phyloP scores from a whole-genome alignment of 345 rosid genomes.

The Dipteronia sinensis region DNA sequence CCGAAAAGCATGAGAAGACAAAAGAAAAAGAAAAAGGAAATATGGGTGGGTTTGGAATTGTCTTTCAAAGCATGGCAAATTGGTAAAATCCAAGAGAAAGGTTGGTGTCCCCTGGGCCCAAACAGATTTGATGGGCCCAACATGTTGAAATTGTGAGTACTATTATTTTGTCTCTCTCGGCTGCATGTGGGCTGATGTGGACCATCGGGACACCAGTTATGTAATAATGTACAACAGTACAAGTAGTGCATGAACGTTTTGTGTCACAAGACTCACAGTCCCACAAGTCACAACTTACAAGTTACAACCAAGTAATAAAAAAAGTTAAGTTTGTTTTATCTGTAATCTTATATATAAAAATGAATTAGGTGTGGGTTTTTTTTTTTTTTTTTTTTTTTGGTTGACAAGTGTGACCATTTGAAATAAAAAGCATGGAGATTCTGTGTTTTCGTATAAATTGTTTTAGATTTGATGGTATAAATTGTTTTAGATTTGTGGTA shows the following conservation, averaged over 20 bases:
- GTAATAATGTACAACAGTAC: no score
- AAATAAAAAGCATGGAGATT: conserved; percentile 8
- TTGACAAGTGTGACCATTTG: conserved; percentile 1
- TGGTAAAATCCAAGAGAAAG: background rate
- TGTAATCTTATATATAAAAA: no score
- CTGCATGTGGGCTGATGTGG: background rate
- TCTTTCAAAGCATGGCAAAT: background rate
- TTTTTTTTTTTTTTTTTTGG: no score
- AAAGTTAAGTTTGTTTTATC: no score
- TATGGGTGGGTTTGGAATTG: background rate
- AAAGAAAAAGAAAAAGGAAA: no score
- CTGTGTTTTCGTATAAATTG: no score
- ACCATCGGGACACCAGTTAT: background rate
- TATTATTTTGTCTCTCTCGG: background rate
- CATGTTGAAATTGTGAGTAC: background rate
- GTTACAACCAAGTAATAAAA: no score
- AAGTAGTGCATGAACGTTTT: background rate
- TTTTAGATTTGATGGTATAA: no score
- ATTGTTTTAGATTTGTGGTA: no score
- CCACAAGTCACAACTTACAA: no score
- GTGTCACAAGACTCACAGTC: background rate
- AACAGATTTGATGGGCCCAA: background rate
- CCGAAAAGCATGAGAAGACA: background rate
- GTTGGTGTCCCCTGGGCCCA: no score
- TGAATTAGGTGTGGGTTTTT: no score